These are phyloP conservation scores for Melanogaster broomeanus DNA, from an alignment of 768 basidiomycete species.

Conservation along the genomic window DNA sequence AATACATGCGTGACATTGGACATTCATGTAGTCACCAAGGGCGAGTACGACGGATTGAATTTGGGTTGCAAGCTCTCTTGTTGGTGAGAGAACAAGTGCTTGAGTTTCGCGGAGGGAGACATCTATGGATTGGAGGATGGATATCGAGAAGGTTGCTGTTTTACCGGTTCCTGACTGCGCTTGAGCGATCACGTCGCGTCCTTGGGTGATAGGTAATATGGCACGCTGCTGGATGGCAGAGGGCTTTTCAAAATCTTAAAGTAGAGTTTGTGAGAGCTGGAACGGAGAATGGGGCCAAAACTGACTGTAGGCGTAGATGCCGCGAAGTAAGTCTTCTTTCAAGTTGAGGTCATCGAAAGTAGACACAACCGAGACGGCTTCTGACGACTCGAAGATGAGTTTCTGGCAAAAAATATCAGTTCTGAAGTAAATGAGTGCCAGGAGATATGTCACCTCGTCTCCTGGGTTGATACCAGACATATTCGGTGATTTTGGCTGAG, in stretches of 20 bases:
- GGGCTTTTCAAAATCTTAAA: constrained; percentile 90
- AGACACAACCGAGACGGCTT: constrained; percentile 85
- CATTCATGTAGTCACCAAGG: constrained; percentile 98
- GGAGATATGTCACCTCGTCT: constrained; percentile 64
- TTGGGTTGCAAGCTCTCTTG: constrained; percentile 98
- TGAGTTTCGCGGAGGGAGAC: constrained; percentile 93
- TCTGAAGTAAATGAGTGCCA: not conserved
- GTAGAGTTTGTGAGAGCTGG: constrained; percentile 2
- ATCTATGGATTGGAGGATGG: constrained; percentile 97
- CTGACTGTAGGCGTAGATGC: constrained; percentile 97
- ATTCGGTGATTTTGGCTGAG: constrained; percentile 43
- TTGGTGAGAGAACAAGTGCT: constrained; percentile 94
- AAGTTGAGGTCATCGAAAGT: constrained; percentile 89
- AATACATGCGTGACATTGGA: constrained; percentile 98
- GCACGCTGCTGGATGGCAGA: constrained; percentile 99
- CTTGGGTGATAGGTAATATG: constrained; percentile 93
- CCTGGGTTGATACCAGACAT: constrained; percentile 85
- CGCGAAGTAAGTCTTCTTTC: constrained; percentile 94
- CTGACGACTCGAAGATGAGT: constrained; percentile 95
- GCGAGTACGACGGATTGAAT: constrained; percentile 97
- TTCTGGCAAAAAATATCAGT: constrained; percentile 47
- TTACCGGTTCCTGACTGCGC: constrained; percentile 99
- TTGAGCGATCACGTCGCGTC: constrained; percentile 97
- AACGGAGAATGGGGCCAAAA: constrained; percentile 9
- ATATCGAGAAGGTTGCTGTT: constrained; percentile 98